Evolutionary conservation across 306 rosid genomes (phyloP).

Genomic region (Biancaea sappan): DNA sequence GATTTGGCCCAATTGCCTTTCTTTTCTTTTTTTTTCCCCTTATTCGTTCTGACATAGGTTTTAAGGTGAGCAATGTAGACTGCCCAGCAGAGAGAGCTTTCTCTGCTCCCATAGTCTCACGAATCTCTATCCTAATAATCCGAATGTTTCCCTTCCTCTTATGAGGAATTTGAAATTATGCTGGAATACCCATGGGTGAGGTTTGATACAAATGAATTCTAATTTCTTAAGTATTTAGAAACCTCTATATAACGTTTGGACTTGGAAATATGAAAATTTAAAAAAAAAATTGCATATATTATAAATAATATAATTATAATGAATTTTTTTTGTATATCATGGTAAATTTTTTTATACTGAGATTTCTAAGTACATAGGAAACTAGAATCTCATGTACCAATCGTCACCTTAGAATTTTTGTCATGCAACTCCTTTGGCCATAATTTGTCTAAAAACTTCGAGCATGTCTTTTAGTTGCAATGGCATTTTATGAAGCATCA

Average conservation of each 20-base stretch:
- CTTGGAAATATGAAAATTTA: too few relatives aligned
- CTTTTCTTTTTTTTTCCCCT: too few relatives aligned
- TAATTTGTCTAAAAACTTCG: neutral
- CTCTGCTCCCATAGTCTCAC: neutral
- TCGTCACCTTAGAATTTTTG: too few relatives aligned
- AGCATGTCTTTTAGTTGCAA: neutral
- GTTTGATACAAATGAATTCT: too few relatives aligned
- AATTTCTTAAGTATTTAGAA: neutral
- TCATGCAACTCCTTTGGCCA: neutral
- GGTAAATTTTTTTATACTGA: too few relatives aligned
- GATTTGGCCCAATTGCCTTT: too few relatives aligned
- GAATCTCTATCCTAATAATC: neutral
- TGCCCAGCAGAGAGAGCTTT: neutral
- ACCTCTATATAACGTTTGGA: neutral
- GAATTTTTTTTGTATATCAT: neutral
- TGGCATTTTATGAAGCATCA: neutral
- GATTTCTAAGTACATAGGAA: neutral
- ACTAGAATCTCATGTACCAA: neutral
- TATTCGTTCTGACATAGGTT: too few relatives aligned
- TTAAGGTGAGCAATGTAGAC: slow-evolving; percentile 5
- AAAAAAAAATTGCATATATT: too few relatives aligned
- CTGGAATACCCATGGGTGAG: neutral
- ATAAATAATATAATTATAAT: too few relatives aligned
- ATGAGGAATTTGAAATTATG: neutral
- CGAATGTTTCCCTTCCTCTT: neutral